Conservation (phyloP, 2,329 filamentous ascomycete species). For the Alternaria ventricosa region DNA sequence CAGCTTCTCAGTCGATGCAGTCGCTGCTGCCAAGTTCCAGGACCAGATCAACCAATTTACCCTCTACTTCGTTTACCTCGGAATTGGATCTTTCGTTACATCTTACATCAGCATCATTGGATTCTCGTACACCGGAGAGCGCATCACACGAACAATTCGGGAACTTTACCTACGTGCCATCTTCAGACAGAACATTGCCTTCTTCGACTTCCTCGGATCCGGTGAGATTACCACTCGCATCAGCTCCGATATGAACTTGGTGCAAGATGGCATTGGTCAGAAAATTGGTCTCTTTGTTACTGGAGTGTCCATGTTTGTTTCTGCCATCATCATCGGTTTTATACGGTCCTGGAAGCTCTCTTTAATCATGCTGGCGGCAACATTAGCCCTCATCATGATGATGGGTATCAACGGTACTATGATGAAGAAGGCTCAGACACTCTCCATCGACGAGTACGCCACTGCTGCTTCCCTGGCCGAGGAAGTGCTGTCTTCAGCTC, state of each 20-base stretch:
- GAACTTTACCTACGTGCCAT: conserved; percentile 69
- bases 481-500: conserved; percentile 91
- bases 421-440: conserved; percentile 76
- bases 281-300: conserved; percentile 47
- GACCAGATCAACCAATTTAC: conserved; percentile 41
- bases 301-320: conserved; percentile 66
- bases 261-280: conserved; percentile 81
- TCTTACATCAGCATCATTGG: conserved; percentile 77
- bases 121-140: conserved; percentile 73
- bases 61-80: conserved; percentile 50
- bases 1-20: conserved; percentile 41
- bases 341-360: conserved; percentile 93
- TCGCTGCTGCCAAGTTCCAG: conserved; percentile 33
- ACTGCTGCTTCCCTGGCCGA: conserved; percentile 87
- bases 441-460: conserved; percentile 79
- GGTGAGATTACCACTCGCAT: conserved; percentile 96
- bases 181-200: conserved; percentile 51
- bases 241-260: conserved; percentile 90
- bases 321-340: conserved; percentile 91
- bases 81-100: conserved; percentile 65
- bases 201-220: conserved; percentile 82
- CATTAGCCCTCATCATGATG: conserved; percentile 75
- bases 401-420: conserved; percentile 79
- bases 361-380: conserved; percentile 82
- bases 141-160: conserved; percentile 54